A percentile compares a stretch with the other conserved stretches of the same genome.
Evolutionary conservation across 257 asterid species (phyloP).

Genomic region (Nicotiana knightiana): DNA sequence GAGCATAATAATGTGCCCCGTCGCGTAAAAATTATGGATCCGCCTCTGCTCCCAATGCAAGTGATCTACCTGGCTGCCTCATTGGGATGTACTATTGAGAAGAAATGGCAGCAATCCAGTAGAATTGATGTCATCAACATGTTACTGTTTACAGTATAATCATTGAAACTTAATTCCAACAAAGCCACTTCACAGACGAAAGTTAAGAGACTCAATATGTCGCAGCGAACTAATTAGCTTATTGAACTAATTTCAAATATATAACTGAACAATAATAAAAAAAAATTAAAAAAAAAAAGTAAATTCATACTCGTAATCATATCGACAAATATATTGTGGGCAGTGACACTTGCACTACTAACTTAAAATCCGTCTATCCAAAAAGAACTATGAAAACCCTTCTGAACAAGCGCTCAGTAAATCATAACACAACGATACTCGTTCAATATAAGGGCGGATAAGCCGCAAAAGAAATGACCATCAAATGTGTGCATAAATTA

Average conservation of each 20-base stretch:
- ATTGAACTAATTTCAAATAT: background rate
- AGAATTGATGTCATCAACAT: no score
- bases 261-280: no score
- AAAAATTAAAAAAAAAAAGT: background rate
- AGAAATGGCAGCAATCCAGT: no score
- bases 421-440: background rate
- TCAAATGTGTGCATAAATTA: background rate
- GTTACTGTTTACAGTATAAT: background rate
- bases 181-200: background rate
- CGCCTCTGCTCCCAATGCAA: background rate
- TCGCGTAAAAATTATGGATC: no score
- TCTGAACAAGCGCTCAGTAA: background rate
- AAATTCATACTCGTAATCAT: background rate
- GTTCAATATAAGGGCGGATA: background rate
- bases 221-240: background rate
- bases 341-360: no score
- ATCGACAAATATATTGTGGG: background rate
- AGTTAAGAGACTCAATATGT: background rate
- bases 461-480: background rate
- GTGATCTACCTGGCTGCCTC: background rate
- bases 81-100: no score
- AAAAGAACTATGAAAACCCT: background rate
- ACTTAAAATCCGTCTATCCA: background rate
- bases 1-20: no score
- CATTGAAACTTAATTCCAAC: background rate